A percentile compares a stretch with the other conserved stretches of the same genome.
Evolutionary conservation across 2,329 filamentous ascomycete genomes (phyloP).

Genomic region (Diaporthe velutina): DNA sequence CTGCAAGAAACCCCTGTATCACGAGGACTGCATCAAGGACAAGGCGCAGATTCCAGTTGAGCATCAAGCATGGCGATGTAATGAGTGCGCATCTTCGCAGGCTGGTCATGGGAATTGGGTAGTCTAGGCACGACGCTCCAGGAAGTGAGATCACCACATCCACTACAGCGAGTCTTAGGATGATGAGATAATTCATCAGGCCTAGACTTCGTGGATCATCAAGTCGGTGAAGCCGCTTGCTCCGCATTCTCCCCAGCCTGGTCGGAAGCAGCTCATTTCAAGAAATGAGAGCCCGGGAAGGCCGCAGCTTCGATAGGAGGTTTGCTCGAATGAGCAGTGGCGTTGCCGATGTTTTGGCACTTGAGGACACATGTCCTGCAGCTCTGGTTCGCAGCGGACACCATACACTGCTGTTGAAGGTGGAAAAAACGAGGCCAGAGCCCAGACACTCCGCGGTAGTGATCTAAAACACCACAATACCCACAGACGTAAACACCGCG

Average conservation of each 20-base stretch:
- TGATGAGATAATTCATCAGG: not conserved
- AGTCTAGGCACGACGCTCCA: not conserved
- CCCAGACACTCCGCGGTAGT: not conserved
- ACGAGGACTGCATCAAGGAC: constrained; percentile 59
- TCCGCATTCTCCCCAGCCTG: not conserved
- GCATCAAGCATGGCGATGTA: constrained; percentile 58
- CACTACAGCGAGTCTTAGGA: not conserved
- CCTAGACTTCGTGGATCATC: not conserved
- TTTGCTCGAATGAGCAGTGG: not conserved
- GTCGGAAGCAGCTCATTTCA: not conserved
- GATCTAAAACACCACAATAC: not conserved
- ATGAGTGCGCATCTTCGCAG: constrained; percentile 49
- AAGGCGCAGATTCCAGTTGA: constrained; percentile 53
- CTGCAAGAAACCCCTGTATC: constrained; percentile 61
- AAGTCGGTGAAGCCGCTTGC: not conserved
- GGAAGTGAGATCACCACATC: not conserved
- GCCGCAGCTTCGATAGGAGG: not conserved
- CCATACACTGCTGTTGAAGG: not conserved
- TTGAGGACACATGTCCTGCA: not conserved
- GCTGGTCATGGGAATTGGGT: not conserved
- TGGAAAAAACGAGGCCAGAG: not conserved
- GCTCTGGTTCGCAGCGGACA: not conserved
- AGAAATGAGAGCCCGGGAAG: not conserved
- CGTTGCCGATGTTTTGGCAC: not conserved
- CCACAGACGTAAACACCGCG: too few relatives aligned